These are phyloP conservation scores for Beauveria medogensis DNA, from an alignment of 2,329 filamentous ascomycete species.

Conservation along the genomic window DNA sequence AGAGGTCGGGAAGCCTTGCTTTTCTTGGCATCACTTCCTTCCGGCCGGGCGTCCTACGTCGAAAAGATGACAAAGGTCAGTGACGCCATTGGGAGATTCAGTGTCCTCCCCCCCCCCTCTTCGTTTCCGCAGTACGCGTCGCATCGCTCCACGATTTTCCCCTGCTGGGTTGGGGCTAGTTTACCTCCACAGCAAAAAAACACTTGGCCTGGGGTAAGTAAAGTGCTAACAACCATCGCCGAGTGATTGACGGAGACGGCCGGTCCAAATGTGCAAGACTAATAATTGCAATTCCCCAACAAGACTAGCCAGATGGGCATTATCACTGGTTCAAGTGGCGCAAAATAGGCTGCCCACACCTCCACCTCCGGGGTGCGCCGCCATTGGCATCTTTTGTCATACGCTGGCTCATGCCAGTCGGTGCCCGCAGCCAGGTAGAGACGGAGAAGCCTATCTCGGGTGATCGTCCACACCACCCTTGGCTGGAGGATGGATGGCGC, in stretches of 20 bases:
- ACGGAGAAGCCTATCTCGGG: conserved; percentile 4
- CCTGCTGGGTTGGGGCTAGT: background rate
- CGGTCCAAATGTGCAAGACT: background rate
- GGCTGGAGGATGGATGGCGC: background rate
- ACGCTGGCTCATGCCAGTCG: background rate
- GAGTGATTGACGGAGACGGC: background rate
- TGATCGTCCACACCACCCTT: background rate
- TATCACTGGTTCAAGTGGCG: background rate
- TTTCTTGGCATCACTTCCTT: background rate
- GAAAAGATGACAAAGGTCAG: background rate
- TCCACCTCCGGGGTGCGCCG: background rate
- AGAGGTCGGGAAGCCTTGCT: background rate
- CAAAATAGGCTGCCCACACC: background rate
- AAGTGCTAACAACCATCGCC: background rate
- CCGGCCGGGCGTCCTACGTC: background rate
- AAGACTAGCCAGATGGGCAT: background rate
- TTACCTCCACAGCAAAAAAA: background rate
- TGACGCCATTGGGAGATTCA: background rate
- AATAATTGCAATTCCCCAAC: background rate
- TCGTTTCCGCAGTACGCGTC: background rate
- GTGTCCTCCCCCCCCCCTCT: background rate
- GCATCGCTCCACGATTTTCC: conserved; percentile 3
- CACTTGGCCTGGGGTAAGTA: conserved; percentile 1
- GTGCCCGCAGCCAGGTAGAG: background rate
- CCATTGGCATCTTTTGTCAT: conserved; percentile 1